Base-by-base conservation (phyloP, 139 green algal genomes). In the Micractinium conductrix region DNA sequence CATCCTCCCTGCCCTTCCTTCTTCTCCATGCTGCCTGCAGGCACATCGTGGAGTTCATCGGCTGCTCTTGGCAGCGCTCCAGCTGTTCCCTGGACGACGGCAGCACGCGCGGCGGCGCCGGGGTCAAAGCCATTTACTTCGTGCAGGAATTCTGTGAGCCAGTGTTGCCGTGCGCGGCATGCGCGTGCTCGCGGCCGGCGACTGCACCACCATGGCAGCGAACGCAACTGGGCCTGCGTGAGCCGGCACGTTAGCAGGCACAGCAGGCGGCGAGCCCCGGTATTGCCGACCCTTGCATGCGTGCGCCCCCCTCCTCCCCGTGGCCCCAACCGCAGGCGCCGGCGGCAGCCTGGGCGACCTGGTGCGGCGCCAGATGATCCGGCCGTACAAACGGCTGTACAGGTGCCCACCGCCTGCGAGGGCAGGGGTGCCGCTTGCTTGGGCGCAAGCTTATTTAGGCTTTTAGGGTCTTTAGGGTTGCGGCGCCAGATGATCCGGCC, bases 261-360 rank as follows among this genome's bases (percentile, higher is more conserved):
- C 2, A 26, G 60, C 22, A 37, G 60, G 53, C 5, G 53, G 53
- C 6, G 53, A 21, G 7, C 53, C 53, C 24, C 53, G 8, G 19
- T 30, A 16, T 21, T 62, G 7, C 53, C 53, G 53, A 21, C 53
- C 53, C 24, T 68, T 6, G 24, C 60, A 35, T 37, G 14, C 60
- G 60, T 37, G 33, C 14, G 26, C 26, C 60, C 26, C 60, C 12
- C 26, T 35, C 19, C 60, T 68, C 2, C 26, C n/a, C 33, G 21
- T 43, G 2, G 24, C n/a, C 63, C 62, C 33, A 22, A 30, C 63
- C 16, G 30, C n/a, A 80, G 87, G 93, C 73, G 84, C 86, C 40
- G 93, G 92, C 16, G 91, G 92, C 26, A 91, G 89, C 78, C 76
- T 94, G 14, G 17, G 80, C 0, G 84, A 92, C 50, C 90, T 93